phyloP scores from a whole-genome alignment of 805 yeast species.

The Pichia occidentalis region DNA sequence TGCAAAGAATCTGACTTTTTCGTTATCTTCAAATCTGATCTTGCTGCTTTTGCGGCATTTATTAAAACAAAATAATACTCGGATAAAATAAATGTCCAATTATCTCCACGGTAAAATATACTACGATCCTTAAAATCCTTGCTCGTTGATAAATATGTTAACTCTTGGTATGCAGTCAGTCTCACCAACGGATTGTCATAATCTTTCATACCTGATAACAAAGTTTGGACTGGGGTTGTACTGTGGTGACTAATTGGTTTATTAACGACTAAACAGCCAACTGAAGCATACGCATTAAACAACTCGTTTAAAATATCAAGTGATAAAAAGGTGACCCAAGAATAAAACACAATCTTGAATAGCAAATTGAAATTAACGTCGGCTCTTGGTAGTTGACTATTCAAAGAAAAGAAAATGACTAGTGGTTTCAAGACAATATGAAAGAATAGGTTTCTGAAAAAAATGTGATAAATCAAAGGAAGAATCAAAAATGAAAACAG shows the following conservation, averaged over 20 bases:
- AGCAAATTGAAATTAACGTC: constrained; percentile 8
- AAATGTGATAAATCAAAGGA: constrained; percentile 29
- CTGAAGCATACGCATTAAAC: constrained; percentile 58
- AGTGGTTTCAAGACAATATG: constrained; percentile 29
- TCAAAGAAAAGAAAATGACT: constrained; percentile 33
- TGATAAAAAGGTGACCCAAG: constrained; percentile 32
- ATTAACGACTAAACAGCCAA: constrained; percentile 66
- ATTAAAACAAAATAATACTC: constrained; percentile 54
- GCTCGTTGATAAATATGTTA: constrained; percentile 55
- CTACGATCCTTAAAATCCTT: constrained; percentile 41
- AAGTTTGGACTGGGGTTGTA: constrained; percentile 55
- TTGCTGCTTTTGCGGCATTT: constrained; percentile 26
- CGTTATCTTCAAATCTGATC: constrained; percentile 19
- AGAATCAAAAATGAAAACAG: constrained; percentile 30
- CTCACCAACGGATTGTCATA: constrained; percentile 40
- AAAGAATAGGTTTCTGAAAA: constrained; percentile 39
- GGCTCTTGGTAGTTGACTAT: constrained; percentile 34
- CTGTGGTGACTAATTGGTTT: constrained; percentile 54
- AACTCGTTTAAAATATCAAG: constrained; percentile 56
- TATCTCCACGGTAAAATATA: constrained; percentile 41
- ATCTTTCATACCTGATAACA: constrained; percentile 57
- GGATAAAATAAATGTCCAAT: constrained; percentile 54
- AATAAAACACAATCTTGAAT: constrained; percentile 1
- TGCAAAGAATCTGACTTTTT: neutral
- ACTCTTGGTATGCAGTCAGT: constrained; percentile 69